Evolutionary conservation across 2,329 filamentous ascomycete species (phyloP), one percentile per base, ranked within the genome.

Genomic region (Penicillium sp.): DNA sequence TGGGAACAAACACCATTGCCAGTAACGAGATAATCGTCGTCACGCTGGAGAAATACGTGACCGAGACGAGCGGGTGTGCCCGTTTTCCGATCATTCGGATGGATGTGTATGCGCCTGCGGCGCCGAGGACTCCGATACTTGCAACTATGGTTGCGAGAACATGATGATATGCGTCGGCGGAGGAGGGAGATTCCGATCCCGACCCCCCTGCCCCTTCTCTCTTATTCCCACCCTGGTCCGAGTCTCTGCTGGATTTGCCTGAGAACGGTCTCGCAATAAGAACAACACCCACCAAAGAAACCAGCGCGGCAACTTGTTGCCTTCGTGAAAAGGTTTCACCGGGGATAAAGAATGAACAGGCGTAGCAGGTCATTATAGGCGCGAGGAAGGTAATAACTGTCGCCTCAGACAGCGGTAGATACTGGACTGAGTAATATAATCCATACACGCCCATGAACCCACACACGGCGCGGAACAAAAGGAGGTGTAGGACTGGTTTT

Each of bases 361-460:
- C 81, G 75, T 92, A 90, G 51, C 89, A 90, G 17, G 90, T 84
- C 5, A 95, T 79, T 12, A 87, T 87, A 0, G 92, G 92, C 0
- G 88, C 84, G 5, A 96, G 80, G 67, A 96, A 97, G 7, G 90
- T 94, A 46, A 97, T 87, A 27, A 96, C 91, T 0, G 90, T 94
- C 2, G 91, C 91, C 68, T 96, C 91, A 13, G 90, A 88, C 2
- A 96, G 80, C 0, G 90, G 89, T 3, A 96, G 82, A 63, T 95
- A 95, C 66, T 89, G 82, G 51, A 89, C 74, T 7, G 84, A 87
- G 63, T 86, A 86, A 61, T 86, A 95, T 74, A 94, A 83, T 29
- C 88, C 88, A 68, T 87, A 92, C 3, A 95, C 87, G 9, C 90
- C 90, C 67, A 90, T 88, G 71, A 87, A 87, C 10, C 91, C 91